Base-by-base conservation (phyloP, 306 rosid genomes). In the Acmispon strigosus region DNA sequence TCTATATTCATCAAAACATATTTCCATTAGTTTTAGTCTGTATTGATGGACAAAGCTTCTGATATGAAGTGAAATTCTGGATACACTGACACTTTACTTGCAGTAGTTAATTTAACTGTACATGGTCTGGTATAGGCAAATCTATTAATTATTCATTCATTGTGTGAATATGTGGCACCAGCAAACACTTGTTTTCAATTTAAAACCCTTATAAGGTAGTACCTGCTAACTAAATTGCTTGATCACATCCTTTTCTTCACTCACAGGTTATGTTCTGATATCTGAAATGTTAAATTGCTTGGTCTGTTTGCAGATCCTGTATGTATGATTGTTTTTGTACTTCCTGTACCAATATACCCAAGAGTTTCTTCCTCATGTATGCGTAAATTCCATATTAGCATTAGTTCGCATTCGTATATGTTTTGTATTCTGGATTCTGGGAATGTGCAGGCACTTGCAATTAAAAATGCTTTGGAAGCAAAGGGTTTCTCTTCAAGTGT, bases 271-370 rank as follows among this genome's bases (percentile, higher is more conserved):
- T 73, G 76, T 77, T 77, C 88, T 70, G 76, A 41, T 68, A 19
- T 72, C 14, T 69, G 66, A 62, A 70, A 69, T 63, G 41, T 55
- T 42, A 59, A 15, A 19, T 13, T 95, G 78, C 91, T 77, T 81
- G 91, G 91, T 84, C 90, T 95, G 24, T 95, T 95, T 57, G 99
- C 99, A 0, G 99, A 95, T 73, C 99, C 99, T 22, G 99, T 95
- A 83, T 14, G 84, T 80, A 61, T 13, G 44, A 71, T 52, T 36
- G 7, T 22, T 69, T 66, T 44, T 37, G 37, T 51, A 53, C 13
- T 18, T 52, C 6, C 14, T n/a, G 10, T 49, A 20, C 19, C 41
- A 66, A 29, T 45, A 10, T 39, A 53, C 39, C 11, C 5, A 5
- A 41, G 56, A 11, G 18, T 39, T 20, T 53, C 5, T 19, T 0